These are phyloP conservation scores for Urochloa ruziziensis DNA, from an alignment of 176 grass and related monocot species.

Conservation along the genomic window DNA sequence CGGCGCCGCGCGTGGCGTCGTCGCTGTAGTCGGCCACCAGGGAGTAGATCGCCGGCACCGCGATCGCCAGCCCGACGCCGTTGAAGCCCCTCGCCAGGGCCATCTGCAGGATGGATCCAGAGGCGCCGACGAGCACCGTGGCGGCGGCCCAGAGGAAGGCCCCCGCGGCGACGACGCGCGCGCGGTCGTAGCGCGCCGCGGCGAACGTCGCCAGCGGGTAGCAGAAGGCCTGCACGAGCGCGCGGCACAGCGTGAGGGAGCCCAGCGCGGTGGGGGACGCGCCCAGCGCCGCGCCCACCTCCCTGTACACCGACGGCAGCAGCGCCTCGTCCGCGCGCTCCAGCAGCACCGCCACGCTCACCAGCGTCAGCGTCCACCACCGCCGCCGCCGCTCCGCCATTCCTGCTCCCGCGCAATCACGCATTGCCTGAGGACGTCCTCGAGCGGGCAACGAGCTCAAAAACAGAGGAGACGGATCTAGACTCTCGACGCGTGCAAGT, in stretches of 20 bases:
- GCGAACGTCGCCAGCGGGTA: not conserved
- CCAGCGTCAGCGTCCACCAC: not conserved
- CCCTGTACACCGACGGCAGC: slow-evolving; percentile 64
- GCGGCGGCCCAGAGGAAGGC: not conserved
- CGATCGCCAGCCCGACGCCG: slow-evolving; percentile 46
- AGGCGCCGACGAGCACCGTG: not conserved
- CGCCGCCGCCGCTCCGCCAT: too few relatives aligned
- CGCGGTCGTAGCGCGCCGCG: slow-evolving; percentile 5
- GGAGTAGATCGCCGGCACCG: slow-evolving; percentile 39
- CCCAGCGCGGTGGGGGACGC: slow-evolving; percentile 41
- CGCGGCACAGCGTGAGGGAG: slow-evolving; percentile 54
- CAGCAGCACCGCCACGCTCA: not conserved
- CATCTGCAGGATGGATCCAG: not conserved
- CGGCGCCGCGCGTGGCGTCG: slow-evolving; percentile 34
- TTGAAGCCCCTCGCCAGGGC: slow-evolving; percentile 21
- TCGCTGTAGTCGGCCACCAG: slow-evolving; percentile 55
- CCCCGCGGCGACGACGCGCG: not conserved
- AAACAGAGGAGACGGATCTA: too few relatives aligned
- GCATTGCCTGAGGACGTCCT: too few relatives aligned
- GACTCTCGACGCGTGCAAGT: too few relatives aligned
- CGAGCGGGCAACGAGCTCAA: too few relatives aligned
- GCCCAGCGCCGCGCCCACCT: slow-evolving; percentile 63
- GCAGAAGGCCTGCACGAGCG: slow-evolving; percentile 44
- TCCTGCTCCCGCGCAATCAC: too few relatives aligned
- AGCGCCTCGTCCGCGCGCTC: not conserved